Evolutionary conservation across 176 grass and related monocot species (phyloP), one percentile per base, ranked within the genome.

Genomic region (Echinochloa phyllopogon): DNA sequence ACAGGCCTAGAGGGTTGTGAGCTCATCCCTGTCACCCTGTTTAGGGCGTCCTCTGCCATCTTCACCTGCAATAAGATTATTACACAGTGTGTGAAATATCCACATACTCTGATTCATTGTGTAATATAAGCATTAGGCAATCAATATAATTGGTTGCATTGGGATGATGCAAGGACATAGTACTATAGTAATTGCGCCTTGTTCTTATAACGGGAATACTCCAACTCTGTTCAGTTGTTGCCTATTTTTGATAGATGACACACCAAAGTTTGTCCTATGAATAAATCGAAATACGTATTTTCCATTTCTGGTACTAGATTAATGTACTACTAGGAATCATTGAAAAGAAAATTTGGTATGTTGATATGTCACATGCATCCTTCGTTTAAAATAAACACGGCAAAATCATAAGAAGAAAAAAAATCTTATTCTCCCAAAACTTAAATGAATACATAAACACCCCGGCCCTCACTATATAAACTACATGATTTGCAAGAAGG

Each of bases 31-130:
- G 65, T 86, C 15, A 90, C 15, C 53, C 88, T 92, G 69, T 90
- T 92, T 47, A 98, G 70, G 5, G 75, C 77, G 33, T 95, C 87
- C 82, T 95, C 89, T 21, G 88, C 90, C 90, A 97, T 93, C 64
- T 91, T 94, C 75, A 93, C 86, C 95, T 97, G 60, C 72, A 92
- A 37, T 20, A 2, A 76, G 55, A 33, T 75, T 17, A 60, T 9
- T 6, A 82, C 10, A 39, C 0, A 2, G 73, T 79, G 38, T 89
- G 77, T 84, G 8, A 60, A 33, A 10, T 24, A 56, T 8, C 42
- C 6, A 68, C 25, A 65, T 7, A 51, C 18, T 4, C 52, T 21
- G 47, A 59, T n/a, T 14, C 16, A 49, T 86, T 41, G 15, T 63
- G 29, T 40, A 9, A 48, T 80, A 63, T 63, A 77, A 74, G 16